phyloP scores from a whole-genome alignment of 2,329 filamentous ascomycete species.

The Phialophora tarda region DNA sequence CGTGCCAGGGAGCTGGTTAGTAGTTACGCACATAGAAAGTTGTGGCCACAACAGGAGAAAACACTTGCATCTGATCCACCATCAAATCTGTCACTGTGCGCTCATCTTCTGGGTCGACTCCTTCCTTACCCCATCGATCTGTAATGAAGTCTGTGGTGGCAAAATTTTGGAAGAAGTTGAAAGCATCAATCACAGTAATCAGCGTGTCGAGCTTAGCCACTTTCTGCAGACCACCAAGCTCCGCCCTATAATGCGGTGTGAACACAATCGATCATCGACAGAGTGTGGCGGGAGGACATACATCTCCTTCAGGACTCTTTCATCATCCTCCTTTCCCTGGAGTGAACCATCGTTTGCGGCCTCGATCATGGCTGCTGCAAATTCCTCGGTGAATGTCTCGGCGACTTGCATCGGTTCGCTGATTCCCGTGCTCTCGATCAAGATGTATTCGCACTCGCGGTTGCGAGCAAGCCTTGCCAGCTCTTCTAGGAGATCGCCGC shows the following conservation, averaged over 20 bases:
- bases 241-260: conserved; percentile 47
- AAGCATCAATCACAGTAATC: conserved; percentile 74
- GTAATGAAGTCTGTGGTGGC: conserved; percentile 72
- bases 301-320: conserved; percentile 55
- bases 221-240: conserved; percentile 68
- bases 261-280: neutral
- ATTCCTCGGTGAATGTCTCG: conserved; percentile 70
- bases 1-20: neutral
- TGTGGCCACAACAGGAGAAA: too few relatives aligned
- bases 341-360: conserved; percentile 54
- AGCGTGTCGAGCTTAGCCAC: conserved; percentile 72
- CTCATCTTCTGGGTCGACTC: conserved; percentile 70
- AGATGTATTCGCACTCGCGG: conserved; percentile 70
- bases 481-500: conserved; percentile 73
- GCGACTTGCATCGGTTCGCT: conserved; percentile 76
- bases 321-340: conserved; percentile 49
- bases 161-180: conserved; percentile 74
- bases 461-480: conserved; percentile 68
- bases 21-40: neutral
- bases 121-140: conserved; percentile 63
- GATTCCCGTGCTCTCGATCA: conserved; percentile 74
- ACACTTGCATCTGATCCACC: conserved; percentile 68
- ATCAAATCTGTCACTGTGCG: conserved; percentile 75
- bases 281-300: conserved; percentile 40
- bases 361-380: conserved; percentile 56